Conservation (phyloP, 179 eudicot genomes). For the Monotropa hypopitys region DNA sequence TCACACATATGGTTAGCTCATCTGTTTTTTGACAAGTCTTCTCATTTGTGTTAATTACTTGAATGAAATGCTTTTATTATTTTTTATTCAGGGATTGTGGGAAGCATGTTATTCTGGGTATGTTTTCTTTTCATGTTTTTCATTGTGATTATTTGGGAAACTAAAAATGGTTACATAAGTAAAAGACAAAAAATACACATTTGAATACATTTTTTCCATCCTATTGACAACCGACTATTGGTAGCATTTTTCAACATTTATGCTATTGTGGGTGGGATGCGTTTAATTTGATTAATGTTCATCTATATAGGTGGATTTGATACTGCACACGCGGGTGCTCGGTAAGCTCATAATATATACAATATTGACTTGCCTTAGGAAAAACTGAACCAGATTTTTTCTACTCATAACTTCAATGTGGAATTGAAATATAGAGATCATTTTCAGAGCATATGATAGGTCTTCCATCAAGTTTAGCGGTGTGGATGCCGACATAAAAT, state of each 20-base stretch:
- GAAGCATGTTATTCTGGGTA: constrained; percentile 88
- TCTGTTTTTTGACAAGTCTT: neutral
- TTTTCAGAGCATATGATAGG: constrained; percentile 78
- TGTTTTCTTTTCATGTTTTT: constrained; percentile 7
- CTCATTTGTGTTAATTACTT: neutral
- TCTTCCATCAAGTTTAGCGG: constrained; percentile 90
- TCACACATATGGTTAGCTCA: constrained; percentile 65
- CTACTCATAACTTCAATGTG: neutral
- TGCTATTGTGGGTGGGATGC: neutral
- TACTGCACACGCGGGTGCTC: constrained; percentile 92
- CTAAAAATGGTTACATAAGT: too few relatives aligned
- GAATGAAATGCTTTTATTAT: neutral
- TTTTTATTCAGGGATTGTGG: constrained; percentile 74
- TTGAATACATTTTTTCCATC: too few relatives aligned
- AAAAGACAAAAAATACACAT: neutral
- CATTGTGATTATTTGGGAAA: neutral
- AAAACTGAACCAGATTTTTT: neutral
- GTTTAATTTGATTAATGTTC: neutral
- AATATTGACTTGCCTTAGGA: neutral
- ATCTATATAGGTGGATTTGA: constrained; percentile 75
- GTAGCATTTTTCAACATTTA: neutral
- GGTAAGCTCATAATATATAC: constrained; percentile 25
- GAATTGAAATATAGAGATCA: neutral
- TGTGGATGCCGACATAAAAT: constrained; percentile 78
- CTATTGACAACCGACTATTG: neutral